Conservation (phyloP, 208 protist genomes). For the Vickermania spadyakhi region DNA sequence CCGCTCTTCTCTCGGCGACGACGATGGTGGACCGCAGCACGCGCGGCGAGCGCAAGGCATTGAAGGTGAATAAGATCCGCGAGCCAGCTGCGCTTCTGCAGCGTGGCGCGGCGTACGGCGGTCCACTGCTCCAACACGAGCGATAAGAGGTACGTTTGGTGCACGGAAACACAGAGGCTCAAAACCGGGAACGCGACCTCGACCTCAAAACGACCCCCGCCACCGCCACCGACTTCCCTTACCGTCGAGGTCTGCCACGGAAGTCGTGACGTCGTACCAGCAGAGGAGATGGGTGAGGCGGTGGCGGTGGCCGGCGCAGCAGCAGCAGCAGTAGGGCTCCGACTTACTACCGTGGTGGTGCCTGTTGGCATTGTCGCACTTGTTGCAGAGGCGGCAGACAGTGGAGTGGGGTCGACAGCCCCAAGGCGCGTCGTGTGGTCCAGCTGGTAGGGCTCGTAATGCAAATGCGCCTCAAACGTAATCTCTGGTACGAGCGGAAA, state of each 20-base stretch:
- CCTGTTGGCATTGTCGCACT: too few relatives aligned
- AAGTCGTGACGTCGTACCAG: not conserved
- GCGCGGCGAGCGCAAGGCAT: too few relatives aligned
- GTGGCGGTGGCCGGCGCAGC: not conserved
- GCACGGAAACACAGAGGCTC: constrained; percentile 15
- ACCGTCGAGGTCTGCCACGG: not conserved
- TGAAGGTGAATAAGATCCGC: too few relatives aligned
- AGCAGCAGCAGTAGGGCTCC: not conserved
- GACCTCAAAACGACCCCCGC: not conserved
- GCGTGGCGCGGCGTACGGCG: too few relatives aligned
- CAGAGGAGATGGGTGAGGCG: not conserved
- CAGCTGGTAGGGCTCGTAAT: constrained; percentile 12
- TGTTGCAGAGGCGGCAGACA: not conserved
- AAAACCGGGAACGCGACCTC: constrained; percentile 4
- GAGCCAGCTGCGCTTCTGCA: too few relatives aligned
- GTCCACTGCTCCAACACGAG: constrained; percentile 16
- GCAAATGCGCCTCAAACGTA: constrained; percentile 15
- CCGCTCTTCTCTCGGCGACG: too few relatives aligned
- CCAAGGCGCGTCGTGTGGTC: not conserved
- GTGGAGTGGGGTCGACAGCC: not conserved
- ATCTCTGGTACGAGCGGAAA: constrained; percentile 26
- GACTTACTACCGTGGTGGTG: not conserved
- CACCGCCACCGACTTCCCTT: not conserved
- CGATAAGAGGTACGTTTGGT: constrained; percentile 16
- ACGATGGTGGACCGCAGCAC: too few relatives aligned